Evolutionary conservation across 192 early-diverging fungal genomes (phyloP), one percentile per base, ranked within the genome.

Genomic region (Rhizophagus clarus): DNA sequence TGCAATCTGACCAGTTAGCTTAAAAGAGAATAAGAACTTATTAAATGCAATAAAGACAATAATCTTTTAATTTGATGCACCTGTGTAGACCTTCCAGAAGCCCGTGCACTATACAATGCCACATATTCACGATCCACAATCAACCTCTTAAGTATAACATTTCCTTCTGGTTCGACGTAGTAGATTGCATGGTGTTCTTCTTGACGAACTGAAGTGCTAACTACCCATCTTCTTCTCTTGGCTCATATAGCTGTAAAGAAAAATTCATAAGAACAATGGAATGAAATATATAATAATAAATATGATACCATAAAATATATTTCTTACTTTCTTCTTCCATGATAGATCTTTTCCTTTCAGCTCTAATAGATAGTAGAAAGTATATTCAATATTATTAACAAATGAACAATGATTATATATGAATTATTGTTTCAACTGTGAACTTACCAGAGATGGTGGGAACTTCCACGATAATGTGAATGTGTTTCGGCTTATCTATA

Each of bases 71-170:
- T 64, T 80, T 77, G 72, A 11, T 74, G 12, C 24, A 80, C 63
- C 3, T 79, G 79, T n/a, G 79, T 80, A 73, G 82, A 83, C 45
- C 61, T 83, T 77, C 82, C 79, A 15, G 82, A 83, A 72, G 79
- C 82, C 47, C 82, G 34, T 29, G 80, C 40, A 5, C 82, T 79
- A 77, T 83, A 71, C 51, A 83, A 32, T 17, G 74, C 20, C n/a
- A 78, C 72, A 61, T 77, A 83, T 28, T 72, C 62, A 32, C 79
- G 56, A 40, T 26, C 31, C 24, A 1, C 10, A 67, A 83, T 83
- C 34, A 34, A 67, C 22, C 80, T 47, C 42, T 80, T 34, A 28
- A 83, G 75, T 61, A 79, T 74, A 49, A 15, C 66, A 66, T 73
- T 83, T 7, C 42, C 70, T 69, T 80, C 29, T 51, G 32, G 82